phyloP scores from a whole-genome alignment of 169 alveolate species.

The Eimeria falciformis region DNA sequence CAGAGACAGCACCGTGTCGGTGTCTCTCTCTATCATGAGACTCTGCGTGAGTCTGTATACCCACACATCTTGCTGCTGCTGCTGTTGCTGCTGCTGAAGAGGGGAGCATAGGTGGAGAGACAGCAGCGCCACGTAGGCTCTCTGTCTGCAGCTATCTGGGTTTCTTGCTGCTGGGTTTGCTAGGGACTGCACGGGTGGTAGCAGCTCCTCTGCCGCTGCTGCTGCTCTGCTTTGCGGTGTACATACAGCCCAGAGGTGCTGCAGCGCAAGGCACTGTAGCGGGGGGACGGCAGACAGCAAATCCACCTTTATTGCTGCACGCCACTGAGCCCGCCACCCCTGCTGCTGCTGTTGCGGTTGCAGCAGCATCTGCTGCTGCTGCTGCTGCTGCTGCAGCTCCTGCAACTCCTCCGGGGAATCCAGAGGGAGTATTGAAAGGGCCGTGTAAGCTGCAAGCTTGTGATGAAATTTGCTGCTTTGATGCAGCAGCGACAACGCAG shows the following conservation, averaged over 20 bases:
- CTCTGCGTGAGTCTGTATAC: constrained; percentile 9
- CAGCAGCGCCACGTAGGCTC: background rate
- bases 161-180: background rate
- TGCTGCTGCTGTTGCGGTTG: background rate
- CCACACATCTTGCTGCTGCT: constrained; percentile 9
- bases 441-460: background rate
- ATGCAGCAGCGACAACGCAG: background rate
- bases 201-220: background rate
- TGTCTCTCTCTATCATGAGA: background rate
- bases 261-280: constrained; percentile 20
- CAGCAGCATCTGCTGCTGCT: background rate
- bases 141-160: background rate
- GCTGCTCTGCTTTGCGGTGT: background rate
- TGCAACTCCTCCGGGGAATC: background rate
- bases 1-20: background rate
- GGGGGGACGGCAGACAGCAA: background rate
- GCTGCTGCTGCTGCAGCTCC: background rate
- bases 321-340: background rate
- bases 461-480: background rate
- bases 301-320: background rate
- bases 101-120: background rate
- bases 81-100: background rate
- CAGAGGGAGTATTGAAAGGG: background rate
- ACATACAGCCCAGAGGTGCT: background rate
- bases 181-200: background rate